A percentile compares a stretch with the other conserved stretches of the same genome.
phyloP scores from a whole-genome alignment of 2,329 filamentous ascomycete genomes.

The Colletotrichum sp. region DNA sequence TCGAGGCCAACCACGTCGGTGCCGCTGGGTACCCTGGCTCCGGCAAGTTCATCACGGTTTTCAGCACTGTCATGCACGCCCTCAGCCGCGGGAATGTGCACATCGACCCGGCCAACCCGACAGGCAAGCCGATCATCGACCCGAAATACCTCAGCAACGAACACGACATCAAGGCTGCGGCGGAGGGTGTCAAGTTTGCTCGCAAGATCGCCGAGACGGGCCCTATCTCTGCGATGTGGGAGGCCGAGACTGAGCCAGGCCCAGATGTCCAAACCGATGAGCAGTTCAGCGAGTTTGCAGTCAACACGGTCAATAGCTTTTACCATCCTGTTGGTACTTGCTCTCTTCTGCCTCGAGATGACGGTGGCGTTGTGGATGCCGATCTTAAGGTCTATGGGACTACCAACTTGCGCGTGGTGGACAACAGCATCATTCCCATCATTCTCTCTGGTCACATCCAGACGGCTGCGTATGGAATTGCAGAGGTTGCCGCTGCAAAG shows the following conservation, averaged over 20 bases:
- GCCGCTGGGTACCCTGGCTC: slow-evolving; percentile 30
- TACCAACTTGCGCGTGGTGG: slow-evolving; percentile 45
- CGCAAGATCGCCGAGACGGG: slow-evolving; percentile 20
- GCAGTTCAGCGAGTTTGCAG: slow-evolving; percentile 4
- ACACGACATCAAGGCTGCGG: slow-evolving; percentile 33
- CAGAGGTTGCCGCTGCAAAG: slow-evolving; percentile 38
- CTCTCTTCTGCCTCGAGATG: slow-evolving; percentile 42
- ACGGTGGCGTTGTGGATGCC: slow-evolving; percentile 45
- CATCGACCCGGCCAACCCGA: slow-evolving; percentile 33
- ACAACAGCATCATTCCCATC: slow-evolving; percentile 49
- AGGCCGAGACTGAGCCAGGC: slow-evolving; percentile 13
- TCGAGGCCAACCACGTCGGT: slow-evolving; percentile 34
- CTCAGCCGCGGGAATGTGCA: slow-evolving; percentile 27
- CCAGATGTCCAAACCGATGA: neutral
- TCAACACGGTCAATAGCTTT: slow-evolving; percentile 8
- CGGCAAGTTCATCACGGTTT: slow-evolving; percentile 24
- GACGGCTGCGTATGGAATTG: slow-evolving; percentile 52
- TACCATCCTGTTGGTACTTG: slow-evolving; percentile 45
- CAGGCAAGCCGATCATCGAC: slow-evolving; percentile 31
- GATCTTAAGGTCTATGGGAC: slow-evolving; percentile 47
- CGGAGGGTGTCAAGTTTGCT: slow-evolving; percentile 30
- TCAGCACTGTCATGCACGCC: slow-evolving; percentile 23
- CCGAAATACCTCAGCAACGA: slow-evolving; percentile 32
- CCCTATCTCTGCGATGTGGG: slow-evolving; percentile 7
- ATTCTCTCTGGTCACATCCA: slow-evolving; percentile 49